phyloP scores from a whole-genome alignment of 179 eudicot genomes.

The Actinidia chinensis region DNA sequence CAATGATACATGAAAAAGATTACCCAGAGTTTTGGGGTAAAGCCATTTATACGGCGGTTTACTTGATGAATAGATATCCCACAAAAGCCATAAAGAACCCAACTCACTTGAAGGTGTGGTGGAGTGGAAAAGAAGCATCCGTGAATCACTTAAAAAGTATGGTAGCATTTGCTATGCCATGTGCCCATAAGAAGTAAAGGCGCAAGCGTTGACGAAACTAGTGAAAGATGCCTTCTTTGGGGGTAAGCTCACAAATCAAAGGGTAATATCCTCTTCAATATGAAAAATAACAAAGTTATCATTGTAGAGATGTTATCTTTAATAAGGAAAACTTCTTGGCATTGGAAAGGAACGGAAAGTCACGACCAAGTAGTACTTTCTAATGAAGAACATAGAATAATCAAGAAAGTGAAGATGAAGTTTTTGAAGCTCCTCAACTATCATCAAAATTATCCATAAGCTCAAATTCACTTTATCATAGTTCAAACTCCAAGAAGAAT shows the following conservation, averaged over 20 bases:
- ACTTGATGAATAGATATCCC: not conserved
- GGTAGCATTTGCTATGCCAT: not conserved
- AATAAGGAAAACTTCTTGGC: not conserved
- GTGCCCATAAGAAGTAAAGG: not conserved
- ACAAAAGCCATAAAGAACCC: not conserved
- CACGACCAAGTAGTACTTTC: not conserved
- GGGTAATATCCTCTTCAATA: not conserved
- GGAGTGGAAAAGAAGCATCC: not conserved
- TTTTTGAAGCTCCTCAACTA: too few relatives aligned
- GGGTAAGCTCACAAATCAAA: not conserved
- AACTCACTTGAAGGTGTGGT: not conserved
- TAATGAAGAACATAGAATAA: not conserved
- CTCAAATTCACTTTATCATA: too few relatives aligned
- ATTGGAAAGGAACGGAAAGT: not conserved
- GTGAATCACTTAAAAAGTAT: not conserved
- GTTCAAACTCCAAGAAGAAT: too few relatives aligned
- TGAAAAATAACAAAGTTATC: not conserved
- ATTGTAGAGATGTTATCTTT: not conserved
- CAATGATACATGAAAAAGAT: not conserved
- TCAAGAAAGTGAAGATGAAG: too few relatives aligned
- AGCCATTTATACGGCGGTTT: not conserved
- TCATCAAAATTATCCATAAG: too few relatives aligned
- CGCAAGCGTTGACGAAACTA: not conserved
- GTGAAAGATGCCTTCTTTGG: too few relatives aligned
- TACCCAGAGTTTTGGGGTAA: not conserved